Conservation (phyloP, 2,329 filamentous ascomycete species). For the Fusarium haematococcum region DNA sequence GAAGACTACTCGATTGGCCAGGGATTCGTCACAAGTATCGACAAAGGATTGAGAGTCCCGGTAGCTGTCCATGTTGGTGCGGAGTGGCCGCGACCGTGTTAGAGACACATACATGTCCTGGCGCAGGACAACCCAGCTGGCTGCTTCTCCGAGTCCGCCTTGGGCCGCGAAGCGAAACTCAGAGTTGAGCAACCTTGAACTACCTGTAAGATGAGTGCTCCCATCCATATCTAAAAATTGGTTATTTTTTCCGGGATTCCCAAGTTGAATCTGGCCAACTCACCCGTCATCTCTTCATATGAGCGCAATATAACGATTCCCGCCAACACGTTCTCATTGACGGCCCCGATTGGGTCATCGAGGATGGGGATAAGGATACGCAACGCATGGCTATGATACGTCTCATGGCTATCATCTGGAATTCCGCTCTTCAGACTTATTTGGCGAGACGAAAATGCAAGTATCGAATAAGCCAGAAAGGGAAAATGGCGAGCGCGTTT, state of each 20-base stretch:
- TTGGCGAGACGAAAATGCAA: constrained; percentile 44
- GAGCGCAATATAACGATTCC: constrained; percentile 52
- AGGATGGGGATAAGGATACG: constrained; percentile 53
- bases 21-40: constrained; percentile 39
- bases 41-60: constrained; percentile 39
- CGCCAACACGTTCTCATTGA: constrained; percentile 54
- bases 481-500: constrained; percentile 53
- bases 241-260: background rate
- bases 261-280: background rate
- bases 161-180: constrained; percentile 44
- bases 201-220: constrained; percentile 44
- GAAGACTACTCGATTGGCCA: constrained; percentile 45
- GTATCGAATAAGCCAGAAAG: constrained; percentile 49
- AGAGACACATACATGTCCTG: constrained; percentile 62
- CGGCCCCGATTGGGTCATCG: constrained; percentile 48
- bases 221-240: constrained; percentile 37
- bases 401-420: constrained; percentile 48
- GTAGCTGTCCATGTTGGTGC: constrained; percentile 52
- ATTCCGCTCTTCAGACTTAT: constrained; percentile 26
- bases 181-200: constrained; percentile 41
- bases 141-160: constrained; percentile 55
- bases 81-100: constrained; percentile 52
- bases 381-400: constrained; percentile 56
- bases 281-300: constrained; percentile 56
- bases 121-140: constrained; percentile 60